These are phyloP conservation scores for Cyclotella cryptica DNA, from an alignment of 108 stramenopile genomes.

Conservation along the genomic window DNA sequence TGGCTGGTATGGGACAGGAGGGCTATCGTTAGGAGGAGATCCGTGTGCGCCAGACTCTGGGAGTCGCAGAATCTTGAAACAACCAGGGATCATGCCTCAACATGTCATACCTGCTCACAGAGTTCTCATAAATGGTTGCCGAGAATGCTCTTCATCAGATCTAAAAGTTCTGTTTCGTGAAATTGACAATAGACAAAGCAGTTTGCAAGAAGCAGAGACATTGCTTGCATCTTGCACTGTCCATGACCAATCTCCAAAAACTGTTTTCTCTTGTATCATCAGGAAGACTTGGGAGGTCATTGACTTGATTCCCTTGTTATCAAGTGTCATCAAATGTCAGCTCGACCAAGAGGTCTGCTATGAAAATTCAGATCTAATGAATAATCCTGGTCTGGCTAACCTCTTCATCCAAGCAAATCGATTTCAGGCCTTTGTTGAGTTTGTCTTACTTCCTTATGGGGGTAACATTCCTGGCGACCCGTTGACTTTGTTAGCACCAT, in stretches of 20 bases:
- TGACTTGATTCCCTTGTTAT: constrained; percentile 30
- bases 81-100: not conserved
- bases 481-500: not conserved
- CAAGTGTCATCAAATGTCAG: constrained; percentile 32
- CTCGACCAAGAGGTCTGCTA: constrained; percentile 27
- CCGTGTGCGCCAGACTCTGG: not conserved
- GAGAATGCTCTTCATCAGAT: constrained; percentile 28
- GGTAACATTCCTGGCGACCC: constrained; percentile 7
- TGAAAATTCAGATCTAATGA: constrained; percentile 23
- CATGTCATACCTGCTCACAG: constrained; percentile 31
- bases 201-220: constrained; percentile 28
- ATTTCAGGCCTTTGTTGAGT: constrained; percentile 8
- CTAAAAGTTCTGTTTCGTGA: constrained; percentile 26
- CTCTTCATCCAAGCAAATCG: constrained; percentile 40
- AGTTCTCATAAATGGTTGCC: constrained; percentile 20
- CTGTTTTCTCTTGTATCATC: constrained; percentile 27
- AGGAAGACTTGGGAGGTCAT: not conserved
- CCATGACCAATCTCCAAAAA: constrained; percentile 5
- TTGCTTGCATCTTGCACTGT: constrained; percentile 2
- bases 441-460: constrained; percentile 29
- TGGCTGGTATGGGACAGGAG: not conserved
- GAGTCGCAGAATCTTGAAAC: constrained; percentile 1
- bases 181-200: constrained; percentile 18
- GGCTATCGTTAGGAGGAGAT: not conserved
- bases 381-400: constrained; percentile 36